Conservation (phyloP, 2,329 filamentous ascomycete species). For the Hymenoscyphus linearis region DNA sequence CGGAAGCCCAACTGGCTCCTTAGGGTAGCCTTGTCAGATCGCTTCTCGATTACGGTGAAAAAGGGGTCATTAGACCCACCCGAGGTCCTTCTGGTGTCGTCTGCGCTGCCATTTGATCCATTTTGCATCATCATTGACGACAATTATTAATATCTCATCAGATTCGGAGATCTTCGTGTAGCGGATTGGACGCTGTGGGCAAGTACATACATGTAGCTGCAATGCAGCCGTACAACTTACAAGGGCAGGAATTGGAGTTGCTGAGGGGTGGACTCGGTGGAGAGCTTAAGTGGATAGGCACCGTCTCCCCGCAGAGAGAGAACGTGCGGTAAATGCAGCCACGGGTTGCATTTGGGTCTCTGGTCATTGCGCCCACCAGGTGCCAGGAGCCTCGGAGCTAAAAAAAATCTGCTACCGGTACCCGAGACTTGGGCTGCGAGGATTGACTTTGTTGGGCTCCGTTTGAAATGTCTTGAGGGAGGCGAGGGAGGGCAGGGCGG, state of each 20-base stretch:
- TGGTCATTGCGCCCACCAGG: neutral
- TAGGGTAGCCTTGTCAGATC: slow-evolving; percentile 4
- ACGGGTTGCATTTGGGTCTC: neutral
- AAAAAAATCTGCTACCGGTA: neutral
- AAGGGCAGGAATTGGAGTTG: neutral
- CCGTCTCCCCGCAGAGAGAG: neutral
- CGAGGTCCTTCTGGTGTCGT: neutral
- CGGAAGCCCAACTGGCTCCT: neutral
- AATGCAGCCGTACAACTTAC: neutral
- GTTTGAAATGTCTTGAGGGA: neutral
- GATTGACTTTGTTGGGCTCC: neutral
- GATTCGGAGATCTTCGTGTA: neutral
- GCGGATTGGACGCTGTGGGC: neutral
- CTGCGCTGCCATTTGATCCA: neutral
- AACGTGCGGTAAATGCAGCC: neutral
- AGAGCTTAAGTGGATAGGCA: neutral
- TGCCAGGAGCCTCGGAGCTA: too few species aligned
- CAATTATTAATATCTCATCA: neutral
- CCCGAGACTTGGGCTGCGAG: neutral
- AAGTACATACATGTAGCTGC: neutral
- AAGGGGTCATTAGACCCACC: slow-evolving; percentile 1
- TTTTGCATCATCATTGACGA: neutral
- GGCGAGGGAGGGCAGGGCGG: too few species aligned
- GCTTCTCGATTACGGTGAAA: neutral
- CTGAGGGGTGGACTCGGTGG: too few species aligned